A percentile compares a stretch with the other conserved stretches of the same genome.
Conservation (phyloP, 2,329 filamentous ascomycete species). For the Fusarium avenaceum region DNA sequence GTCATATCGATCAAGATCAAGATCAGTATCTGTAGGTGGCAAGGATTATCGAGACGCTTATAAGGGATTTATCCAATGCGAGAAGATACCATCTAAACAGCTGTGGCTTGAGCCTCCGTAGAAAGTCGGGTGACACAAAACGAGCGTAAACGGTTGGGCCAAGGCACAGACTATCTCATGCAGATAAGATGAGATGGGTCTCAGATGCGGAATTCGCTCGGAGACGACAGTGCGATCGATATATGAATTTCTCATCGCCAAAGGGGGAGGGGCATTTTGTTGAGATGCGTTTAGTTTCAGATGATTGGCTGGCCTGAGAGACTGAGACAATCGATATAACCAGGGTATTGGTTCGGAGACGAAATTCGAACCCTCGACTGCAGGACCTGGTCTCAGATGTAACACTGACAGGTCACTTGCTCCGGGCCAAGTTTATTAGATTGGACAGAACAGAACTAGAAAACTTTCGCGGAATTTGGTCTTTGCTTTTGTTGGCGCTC, state of each 20-base stretch:
- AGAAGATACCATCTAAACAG: constrained; percentile 9
- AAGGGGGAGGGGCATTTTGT: neutral
- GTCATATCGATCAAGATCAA: constrained; percentile 20
- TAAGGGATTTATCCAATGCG: constrained; percentile 21
- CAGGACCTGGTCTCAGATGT: constrained; percentile 2
- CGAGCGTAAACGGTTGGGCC: constrained; percentile 1
- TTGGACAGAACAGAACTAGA: neutral
- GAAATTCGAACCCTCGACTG: constrained; percentile 3
- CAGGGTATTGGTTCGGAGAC: constrained; percentile 6
- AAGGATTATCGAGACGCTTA: constrained; percentile 21
- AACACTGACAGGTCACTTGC: neutral
- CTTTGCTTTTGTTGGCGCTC: constrained; percentile 19
- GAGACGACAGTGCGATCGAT: neutral
- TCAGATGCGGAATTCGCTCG: neutral
- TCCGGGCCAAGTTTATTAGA: neutral
- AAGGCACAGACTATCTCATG: neutral
- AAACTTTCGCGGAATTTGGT: neutral
- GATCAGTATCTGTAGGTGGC: neutral
- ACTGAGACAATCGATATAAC: neutral
- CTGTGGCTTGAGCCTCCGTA: constrained; percentile 4
- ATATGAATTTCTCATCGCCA: constrained; percentile 3
- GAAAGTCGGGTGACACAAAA: constrained; percentile 10
- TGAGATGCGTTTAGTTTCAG: constrained; percentile 19
- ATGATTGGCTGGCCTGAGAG: constrained; percentile 11
- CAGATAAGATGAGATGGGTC: constrained; percentile 6